phyloP scores from a whole-genome alignment of 2,329 filamentous ascomycete species.

The Zarea fungicola region DNA sequence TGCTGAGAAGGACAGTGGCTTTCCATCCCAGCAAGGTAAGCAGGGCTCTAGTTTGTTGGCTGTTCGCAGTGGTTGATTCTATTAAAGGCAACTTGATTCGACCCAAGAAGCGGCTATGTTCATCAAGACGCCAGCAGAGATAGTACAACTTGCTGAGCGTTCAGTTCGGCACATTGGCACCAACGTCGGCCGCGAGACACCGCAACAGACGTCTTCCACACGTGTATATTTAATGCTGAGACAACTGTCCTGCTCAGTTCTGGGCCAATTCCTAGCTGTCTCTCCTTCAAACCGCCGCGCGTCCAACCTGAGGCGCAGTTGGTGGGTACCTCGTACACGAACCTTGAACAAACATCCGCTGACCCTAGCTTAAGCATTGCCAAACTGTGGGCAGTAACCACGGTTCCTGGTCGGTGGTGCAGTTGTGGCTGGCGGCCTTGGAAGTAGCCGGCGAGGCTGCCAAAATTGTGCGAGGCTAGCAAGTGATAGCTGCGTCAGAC shows the following conservation, averaged over 20 bases:
- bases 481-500: too few relatives aligned
- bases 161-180: too few relatives aligned
- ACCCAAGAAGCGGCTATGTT: too few relatives aligned
- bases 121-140: too few relatives aligned
- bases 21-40: too few relatives aligned
- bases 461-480: neutral
- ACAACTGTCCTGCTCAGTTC: neutral
- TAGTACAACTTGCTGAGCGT: too few relatives aligned
- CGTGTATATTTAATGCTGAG: neutral
- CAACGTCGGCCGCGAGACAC: too few relatives aligned
- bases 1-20: too few relatives aligned
- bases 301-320: constrained; percentile 7
- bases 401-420: neutral
- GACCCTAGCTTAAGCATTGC: neutral
- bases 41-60: too few relatives aligned
- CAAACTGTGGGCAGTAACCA: constrained; percentile 1
- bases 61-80: too few relatives aligned
- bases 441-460: constrained; percentile 1
- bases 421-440: constrained; percentile 6
- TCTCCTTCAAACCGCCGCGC: neutral
- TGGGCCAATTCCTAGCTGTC: neutral
- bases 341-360: neutral
- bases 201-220: neutral
- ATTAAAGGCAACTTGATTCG: too few relatives aligned
- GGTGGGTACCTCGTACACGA: too few relatives aligned